Conservation (phyloP, 208 protist genomes). For the Vickermania ingenoplastis region DNA sequence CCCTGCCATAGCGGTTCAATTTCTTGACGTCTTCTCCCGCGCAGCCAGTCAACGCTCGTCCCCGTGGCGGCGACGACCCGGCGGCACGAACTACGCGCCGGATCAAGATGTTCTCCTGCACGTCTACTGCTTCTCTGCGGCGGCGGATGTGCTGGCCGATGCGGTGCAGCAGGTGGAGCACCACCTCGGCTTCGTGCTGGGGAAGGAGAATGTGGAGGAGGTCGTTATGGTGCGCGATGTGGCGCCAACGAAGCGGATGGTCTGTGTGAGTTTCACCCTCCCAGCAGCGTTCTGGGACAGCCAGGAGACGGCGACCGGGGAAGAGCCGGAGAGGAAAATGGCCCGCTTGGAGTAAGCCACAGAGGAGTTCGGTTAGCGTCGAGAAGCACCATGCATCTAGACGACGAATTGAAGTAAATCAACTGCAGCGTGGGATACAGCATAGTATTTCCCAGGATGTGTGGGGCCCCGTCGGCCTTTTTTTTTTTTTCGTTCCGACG, state of each 20-base stretch:
- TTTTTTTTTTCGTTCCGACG: no score
- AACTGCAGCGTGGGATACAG: no score
- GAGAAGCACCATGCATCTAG: no score
- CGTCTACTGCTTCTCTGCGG: constrained; percentile 82
- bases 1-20: constrained; percentile 92
- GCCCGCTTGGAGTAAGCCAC: background rate
- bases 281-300: constrained; percentile 52
- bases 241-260: constrained; percentile 92
- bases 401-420: no score
- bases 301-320: background rate
- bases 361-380: no score
- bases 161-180: constrained; percentile 69
- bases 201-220: constrained; percentile 26
- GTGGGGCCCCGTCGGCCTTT: no score
- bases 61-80: background rate
- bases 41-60: background rate
- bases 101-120: constrained; percentile 55
- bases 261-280: constrained; percentile 90
- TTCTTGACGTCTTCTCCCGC: constrained; percentile 85
- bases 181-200: constrained; percentile 21
- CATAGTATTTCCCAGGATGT: no score
- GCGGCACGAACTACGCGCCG: background rate
- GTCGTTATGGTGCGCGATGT: constrained; percentile 92
- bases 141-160: constrained; percentile 34
- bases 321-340: background rate